Conservation (phyloP, 768 basidiomycete genomes). For the Mycena latifolia region DNA sequence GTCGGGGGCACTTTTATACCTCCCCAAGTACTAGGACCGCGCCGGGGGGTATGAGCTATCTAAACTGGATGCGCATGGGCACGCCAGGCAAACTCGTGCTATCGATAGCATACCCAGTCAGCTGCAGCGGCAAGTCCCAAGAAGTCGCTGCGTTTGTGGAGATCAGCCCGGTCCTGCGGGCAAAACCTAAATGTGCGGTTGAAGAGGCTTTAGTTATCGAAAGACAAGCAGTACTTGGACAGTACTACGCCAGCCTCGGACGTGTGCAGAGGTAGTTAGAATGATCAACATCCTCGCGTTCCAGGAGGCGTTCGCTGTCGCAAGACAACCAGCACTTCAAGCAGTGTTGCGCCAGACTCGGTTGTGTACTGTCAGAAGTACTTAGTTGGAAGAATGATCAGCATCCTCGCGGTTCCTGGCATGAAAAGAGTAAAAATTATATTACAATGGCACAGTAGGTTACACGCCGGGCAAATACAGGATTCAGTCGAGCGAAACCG, state of each 20-base stretch:
- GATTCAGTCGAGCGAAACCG: constrained; percentile 41
- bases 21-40: not conserved
- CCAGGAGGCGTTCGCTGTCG: no score
- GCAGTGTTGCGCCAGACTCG: no score
- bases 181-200: not conserved
- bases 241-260: no score
- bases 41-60: not conserved
- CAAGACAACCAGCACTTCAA: not conserved
- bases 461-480: constrained; percentile 20
- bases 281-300: no score
- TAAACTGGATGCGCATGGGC: not conserved
- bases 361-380: not conserved
- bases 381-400: not conserved
- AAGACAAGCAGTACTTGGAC: no score
- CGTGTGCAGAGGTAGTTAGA: no score
- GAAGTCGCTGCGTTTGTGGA: not conserved
- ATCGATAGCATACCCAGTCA: constrained; percentile 5
- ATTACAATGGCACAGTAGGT: constrained; percentile 20
- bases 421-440: not conserved
- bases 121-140: constrained; percentile 11
- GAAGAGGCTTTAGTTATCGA: not conserved
- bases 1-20: constrained; percentile 5
- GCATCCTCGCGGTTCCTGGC: not conserved
- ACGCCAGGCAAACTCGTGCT: constrained; percentile 7
- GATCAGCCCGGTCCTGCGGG: not conserved